Conservation (phyloP, 1,139 yeast genomes). For the Sugiyamaella xylanicola region DNA sequence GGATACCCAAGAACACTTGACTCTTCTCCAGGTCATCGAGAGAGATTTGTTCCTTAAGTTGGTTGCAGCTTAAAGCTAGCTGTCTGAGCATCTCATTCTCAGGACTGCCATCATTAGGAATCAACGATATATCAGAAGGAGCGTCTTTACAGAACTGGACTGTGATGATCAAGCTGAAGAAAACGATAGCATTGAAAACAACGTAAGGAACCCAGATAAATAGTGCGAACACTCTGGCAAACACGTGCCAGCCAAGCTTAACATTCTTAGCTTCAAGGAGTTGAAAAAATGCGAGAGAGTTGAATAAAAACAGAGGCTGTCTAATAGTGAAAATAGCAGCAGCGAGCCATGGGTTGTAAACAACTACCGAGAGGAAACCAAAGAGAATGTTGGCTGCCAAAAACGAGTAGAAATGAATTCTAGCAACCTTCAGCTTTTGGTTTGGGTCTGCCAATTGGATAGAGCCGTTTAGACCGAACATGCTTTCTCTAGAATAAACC, state of each 20-base stretch:
- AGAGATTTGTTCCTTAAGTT: constrained; percentile 2
- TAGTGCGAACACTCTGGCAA: constrained; percentile 6
- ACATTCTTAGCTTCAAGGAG: constrained; percentile 13
- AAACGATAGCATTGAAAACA: constrained; percentile 5
- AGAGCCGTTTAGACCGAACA: background rate
- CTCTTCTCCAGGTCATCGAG: background rate
- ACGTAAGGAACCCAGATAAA: constrained; percentile 15
- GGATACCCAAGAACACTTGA: constrained; percentile 6
- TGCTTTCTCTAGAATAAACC: background rate
- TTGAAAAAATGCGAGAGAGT: constrained; percentile 5
- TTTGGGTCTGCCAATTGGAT: background rate
- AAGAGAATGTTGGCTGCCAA: background rate
- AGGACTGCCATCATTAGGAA: constrained; percentile 7
- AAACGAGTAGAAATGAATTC: background rate
- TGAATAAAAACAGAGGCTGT: constrained; percentile 12
- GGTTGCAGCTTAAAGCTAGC: constrained; percentile 2
- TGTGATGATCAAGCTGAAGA: constrained; percentile 11
- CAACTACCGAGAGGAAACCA: background rate
- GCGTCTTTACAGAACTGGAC: background rate
- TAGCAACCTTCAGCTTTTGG: background rate
- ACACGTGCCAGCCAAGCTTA: constrained; percentile 14
- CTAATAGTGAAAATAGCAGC: constrained; percentile 1
- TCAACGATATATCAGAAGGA: background rate
- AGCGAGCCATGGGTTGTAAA: background rate
- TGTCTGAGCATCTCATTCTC: constrained; percentile 4